These are phyloP conservation scores for Rosa rugosa DNA, from an alignment of 306 rosid species.

Conservation along the genomic window DNA sequence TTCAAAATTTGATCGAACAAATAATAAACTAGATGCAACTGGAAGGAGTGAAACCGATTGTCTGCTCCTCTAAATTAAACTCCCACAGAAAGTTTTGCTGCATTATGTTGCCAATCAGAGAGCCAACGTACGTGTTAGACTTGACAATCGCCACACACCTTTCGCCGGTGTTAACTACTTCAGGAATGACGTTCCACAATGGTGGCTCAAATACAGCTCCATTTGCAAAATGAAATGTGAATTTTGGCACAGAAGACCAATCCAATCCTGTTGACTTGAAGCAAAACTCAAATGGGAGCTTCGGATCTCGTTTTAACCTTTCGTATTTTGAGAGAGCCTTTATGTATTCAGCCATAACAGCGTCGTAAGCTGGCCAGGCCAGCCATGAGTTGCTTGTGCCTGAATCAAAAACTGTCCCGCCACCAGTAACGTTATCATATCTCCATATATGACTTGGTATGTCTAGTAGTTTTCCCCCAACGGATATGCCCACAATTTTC, in stretches of 20 bases:
- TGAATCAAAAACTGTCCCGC: not conserved
- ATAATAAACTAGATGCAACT: not conserved
- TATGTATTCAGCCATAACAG: not conserved
- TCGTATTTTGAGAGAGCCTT: not conserved
- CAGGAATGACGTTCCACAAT: not conserved
- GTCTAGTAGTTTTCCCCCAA: not conserved
- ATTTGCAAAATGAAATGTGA: not conserved
- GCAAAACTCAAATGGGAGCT: not conserved
- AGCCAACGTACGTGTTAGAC: not conserved
- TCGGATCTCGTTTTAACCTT: not conserved
- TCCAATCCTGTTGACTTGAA: not conserved
- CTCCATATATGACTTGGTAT: not conserved
- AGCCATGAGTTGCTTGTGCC: not conserved
- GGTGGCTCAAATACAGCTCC: conserved; percentile 4
- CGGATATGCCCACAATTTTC: not conserved
- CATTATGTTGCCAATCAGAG: not conserved
- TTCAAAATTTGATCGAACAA: not conserved
- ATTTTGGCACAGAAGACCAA: not conserved
- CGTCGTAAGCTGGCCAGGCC: not conserved
- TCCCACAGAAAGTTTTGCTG: not conserved
- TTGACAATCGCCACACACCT: not conserved
- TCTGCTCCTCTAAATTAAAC: not conserved
- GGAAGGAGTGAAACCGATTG: not conserved
- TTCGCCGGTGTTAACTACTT: not conserved
- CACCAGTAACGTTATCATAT: not conserved